Percentiles rank a stretch among this genome's conserved stretches.
These are phyloP conservation scores for Phytophthora litchii DNA, from an alignment of 352 stramenopile species.

Conservation along the genomic window DNA sequence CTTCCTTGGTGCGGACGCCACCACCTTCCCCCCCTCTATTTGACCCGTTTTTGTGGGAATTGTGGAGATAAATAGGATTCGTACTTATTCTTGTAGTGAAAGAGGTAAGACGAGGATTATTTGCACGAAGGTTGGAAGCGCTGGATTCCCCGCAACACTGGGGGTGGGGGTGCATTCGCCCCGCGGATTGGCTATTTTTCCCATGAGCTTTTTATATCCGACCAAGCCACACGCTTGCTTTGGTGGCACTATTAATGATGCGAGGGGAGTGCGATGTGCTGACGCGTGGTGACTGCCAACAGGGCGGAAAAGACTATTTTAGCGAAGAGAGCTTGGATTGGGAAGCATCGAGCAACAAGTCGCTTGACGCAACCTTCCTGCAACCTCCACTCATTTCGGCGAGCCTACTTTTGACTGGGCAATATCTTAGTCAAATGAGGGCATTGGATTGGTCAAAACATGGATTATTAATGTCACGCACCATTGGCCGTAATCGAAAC, in stretches of 20 bases:
- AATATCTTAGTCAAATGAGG: neutral
- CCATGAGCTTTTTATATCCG: slow-evolving; percentile 21
- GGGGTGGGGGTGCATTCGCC: slow-evolving; percentile 6
- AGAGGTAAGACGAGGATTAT: slow-evolving; percentile 3
- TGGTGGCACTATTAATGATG: slow-evolving; percentile 11
- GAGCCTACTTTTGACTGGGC: neutral
- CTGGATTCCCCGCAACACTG: slow-evolving; percentile 21
- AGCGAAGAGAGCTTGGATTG: neutral
- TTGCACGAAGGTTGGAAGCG: neutral
- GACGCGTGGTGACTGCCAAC: slow-evolving; percentile 20
- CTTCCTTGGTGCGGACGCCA: slow-evolving; percentile 31
- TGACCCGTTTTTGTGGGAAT: slow-evolving; percentile 30
- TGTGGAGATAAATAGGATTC: neutral
- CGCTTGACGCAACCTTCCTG: neutral
- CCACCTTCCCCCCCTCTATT: slow-evolving; percentile 28
- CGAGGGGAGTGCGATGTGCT: slow-evolving; percentile 21
- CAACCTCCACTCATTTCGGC: neutral
- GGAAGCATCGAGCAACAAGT: no score
- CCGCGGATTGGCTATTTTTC: slow-evolving; percentile 21
- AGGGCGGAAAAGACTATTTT: neutral
- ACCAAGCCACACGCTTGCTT: slow-evolving; percentile 4
- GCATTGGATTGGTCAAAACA: neutral
- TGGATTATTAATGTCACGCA: neutral
- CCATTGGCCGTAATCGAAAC: neutral
- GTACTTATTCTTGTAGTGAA: neutral